Percentiles rank a stretch among this genome's conserved stretches.
Evolutionary conservation across 2,329 filamentous ascomycete genomes (phyloP).

Genomic region (Rutstroemia sp.): DNA sequence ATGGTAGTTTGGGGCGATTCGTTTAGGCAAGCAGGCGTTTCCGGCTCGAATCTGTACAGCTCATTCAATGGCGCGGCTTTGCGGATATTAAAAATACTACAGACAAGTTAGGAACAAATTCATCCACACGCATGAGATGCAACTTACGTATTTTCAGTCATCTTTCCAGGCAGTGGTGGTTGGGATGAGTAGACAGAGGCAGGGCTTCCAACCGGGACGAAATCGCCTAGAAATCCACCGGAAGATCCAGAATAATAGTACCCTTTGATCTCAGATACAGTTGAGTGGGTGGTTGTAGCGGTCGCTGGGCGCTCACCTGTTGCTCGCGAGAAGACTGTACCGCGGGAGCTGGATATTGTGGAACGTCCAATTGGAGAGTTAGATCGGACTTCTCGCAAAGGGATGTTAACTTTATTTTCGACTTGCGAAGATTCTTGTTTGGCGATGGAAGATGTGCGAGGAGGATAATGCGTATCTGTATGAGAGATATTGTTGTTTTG

Average conservation of each 20-base stretch:
- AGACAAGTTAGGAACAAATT: background rate
- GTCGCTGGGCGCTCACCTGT: background rate
- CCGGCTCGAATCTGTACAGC: constrained; percentile 23
- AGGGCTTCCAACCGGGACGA: constrained; percentile 4
- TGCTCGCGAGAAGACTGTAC: background rate
- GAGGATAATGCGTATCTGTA: constrained; percentile 1
- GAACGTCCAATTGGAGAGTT: background rate
- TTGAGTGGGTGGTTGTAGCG: background rate
- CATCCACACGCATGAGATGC: background rate
- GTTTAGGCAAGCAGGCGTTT: constrained; percentile 14
- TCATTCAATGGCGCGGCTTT: constrained; percentile 6
- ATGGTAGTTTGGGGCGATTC: constrained; percentile 19
- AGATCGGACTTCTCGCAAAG: background rate
- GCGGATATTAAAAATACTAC: background rate
- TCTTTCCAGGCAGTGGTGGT: background rate
- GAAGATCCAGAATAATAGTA: constrained; percentile 2
- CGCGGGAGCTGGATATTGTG: background rate
- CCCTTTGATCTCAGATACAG: constrained; percentile 1
- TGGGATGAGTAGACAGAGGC: constrained; percentile 2
- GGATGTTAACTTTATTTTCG: background rate
- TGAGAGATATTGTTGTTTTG: constrained; percentile 5
- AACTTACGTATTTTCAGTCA: background rate
- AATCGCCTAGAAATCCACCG: constrained; percentile 1
- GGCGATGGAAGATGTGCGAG: constrained; percentile 3
- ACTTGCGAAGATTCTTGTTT: background rate